Evolutionary conservation across 306 rosid genomes (phyloP), one percentile per base, ranked within the genome.

Genomic region (Gillenia trifoliata): DNA sequence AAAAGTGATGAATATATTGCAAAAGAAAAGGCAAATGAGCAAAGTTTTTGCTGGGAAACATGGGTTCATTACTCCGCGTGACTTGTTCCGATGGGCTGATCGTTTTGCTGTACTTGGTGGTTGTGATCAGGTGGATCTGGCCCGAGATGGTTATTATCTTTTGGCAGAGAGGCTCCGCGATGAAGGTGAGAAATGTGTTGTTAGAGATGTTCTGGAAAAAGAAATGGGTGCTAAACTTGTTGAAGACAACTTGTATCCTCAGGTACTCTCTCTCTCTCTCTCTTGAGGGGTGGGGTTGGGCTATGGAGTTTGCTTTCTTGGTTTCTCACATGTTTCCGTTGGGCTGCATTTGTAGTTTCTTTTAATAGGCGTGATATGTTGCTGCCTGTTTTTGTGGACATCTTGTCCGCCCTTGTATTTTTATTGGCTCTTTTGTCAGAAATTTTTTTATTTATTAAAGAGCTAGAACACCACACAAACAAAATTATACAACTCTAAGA

Each of bases 21-120:
- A 84, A 72, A 60, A 82, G 86, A 87, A 79, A 59, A 86, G 98
- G 78, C 96, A 88, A 85, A 86, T 82, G 71, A 90, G 93, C 84
- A 91, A 90, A 81, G 80, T 85, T 45, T 94, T 88, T 85, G 92
- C 91, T 61, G 98, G 97, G 61, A 91, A 92, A 79, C 96, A 91
- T 85, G 97, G 98, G 68, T 94, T 90, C 71, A 90, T 94, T 79
- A 94, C 98, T 79, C 98, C 97, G 31, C 88, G 98, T 33, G 97
- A 94, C 59, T 82, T 94, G 82, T 92, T 94, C 75, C 96, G 95
- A 5, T 94, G 98, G 98, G 97, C 97, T 73, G 83, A 91, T 79
- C 98, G 98, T 49, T 91, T 76, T 73, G 80, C 69, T 77, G 66
- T 47, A 84, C 90, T 90, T 85, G 91, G 91, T 36, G 85, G 84